phyloP scores from a whole-genome alignment of 2,329 filamentous ascomycete species.

The Neospermospora avenae region DNA sequence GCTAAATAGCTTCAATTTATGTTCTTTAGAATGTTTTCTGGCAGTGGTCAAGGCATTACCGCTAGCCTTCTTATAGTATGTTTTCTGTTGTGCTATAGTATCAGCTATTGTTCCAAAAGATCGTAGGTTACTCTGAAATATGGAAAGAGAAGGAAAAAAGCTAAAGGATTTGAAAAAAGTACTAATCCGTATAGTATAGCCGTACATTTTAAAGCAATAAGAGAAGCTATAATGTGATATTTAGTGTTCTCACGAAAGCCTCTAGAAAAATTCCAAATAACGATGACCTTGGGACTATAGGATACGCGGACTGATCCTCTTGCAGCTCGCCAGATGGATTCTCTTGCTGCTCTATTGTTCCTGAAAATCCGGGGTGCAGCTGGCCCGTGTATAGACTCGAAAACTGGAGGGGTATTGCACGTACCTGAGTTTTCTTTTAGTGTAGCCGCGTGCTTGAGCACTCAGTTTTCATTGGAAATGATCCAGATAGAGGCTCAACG shows the following conservation, averaged over 20 bases:
- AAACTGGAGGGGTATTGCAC: conserved; percentile 29
- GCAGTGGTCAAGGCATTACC: conserved; percentile 67
- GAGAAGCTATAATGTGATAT: background rate
- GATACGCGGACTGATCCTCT: background rate
- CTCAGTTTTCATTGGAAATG: too few species aligned
- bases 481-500: too few species aligned
- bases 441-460: too few species aligned
- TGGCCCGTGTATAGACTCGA: conserved; percentile 5
- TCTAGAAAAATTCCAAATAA: background rate
- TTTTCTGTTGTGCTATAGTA: conserved; percentile 55
- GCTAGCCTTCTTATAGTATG: conserved; percentile 68
- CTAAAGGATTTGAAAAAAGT: background rate
- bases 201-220: background rate
- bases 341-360: conserved; percentile 8
- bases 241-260: background rate
- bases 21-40: conserved; percentile 65
- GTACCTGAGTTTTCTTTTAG: conserved; percentile 57
- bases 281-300: background rate
- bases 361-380: conserved; percentile 5
- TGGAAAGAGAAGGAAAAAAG: background rate
- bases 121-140: conserved; percentile 3
- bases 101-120: conserved; percentile 44
- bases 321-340: background rate
- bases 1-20: conserved; percentile 73
- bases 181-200: conserved; percentile 6